Evolutionary conservation across 306 rosid genomes (phyloP).

Genomic region (Alnus rubra): DNA sequence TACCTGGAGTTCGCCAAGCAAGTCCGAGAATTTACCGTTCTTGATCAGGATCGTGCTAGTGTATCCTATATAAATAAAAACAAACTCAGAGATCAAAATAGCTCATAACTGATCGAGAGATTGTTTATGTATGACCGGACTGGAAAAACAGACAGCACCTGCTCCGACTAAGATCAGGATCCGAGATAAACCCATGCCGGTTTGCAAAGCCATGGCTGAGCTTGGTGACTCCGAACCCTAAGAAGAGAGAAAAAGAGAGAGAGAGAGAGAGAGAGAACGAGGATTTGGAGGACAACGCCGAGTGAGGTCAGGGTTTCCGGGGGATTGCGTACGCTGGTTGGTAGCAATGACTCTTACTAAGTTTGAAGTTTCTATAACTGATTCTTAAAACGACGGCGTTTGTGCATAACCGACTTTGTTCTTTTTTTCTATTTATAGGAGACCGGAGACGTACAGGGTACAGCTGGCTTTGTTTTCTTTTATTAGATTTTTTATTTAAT

Average conservation of each 20-base stretch:
- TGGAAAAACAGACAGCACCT: slow-evolving; percentile 33
- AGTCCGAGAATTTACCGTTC: slow-evolving; percentile 73
- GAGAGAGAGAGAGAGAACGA: neutral
- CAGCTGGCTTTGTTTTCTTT: too few species aligned
- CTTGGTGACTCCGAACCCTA: slow-evolving; percentile 26
- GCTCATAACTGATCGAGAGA: neutral
- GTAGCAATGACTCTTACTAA: neutral
- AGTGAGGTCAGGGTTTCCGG: neutral
- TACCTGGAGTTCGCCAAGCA: slow-evolving; percentile 83
- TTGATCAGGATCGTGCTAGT: slow-evolving; percentile 65
- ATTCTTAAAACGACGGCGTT: neutral
- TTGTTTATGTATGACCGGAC: neutral
- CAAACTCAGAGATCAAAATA: slow-evolving; percentile 23
- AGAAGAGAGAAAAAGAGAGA: neutral
- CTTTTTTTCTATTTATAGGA: too few species aligned
- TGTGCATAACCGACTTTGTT: too few species aligned
- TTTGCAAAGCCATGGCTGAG: slow-evolving; percentile 73
- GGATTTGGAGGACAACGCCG: neutral
- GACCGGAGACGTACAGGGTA: too few species aligned
- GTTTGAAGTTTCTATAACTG: too few species aligned
- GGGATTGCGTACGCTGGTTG: neutral
- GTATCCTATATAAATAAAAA: slow-evolving; percentile 54
- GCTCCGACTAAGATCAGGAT: slow-evolving; percentile 69
- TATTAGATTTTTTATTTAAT: too few species aligned
- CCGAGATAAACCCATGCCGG: slow-evolving; percentile 65